Evolutionary conservation across 75 land plant species (phyloP), one percentile per base, ranked within the genome.

Genomic region (Picea sitchensis): DNA sequence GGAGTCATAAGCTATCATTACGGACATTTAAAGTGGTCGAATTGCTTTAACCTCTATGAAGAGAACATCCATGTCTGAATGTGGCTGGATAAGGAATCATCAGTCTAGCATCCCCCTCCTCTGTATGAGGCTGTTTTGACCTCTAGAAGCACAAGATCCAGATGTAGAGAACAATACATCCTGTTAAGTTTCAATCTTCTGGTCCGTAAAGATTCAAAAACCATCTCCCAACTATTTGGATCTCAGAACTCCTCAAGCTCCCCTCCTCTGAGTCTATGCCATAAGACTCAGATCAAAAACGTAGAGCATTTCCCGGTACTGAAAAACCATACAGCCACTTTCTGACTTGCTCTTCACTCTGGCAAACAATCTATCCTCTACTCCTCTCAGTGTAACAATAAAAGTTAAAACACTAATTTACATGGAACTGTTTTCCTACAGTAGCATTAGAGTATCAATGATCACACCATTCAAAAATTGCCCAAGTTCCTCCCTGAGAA

Each of bases 71-170:
- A 41, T 36, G 11, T 41, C 44, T 71, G 51, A 34, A 44, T 47
- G 51, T 17, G n/a, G 73, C 73, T 41, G 73, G 8, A 71, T 54
- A 71, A 71, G 73, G 21, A 18, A 71, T 71, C n/a, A 71, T 36
- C 47, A 71, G n/a, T n/a, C 20, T 71, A 71, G 54, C 73, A 71
- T 32, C 9, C 41, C 73, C 73, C n/a, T 18, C 36, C 73, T 8
- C 54, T 71, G 13, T 71, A 71, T 41, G 47, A 18, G 23, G 73
- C 15, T 9, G 51, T 17, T 41, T 41, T 44, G 54, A 20, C 21
- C 2, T 17, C 44, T 41, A 71, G 9, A 44, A 71, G 73, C 54
- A 15, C 20, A 36, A 71, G 54, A 44, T 71, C 3, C 17, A 41
- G 73, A 18, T 71, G 38, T 71, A 20, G 73, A 21, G 20, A 20